phyloP scores from a whole-genome alignment of 495 filamentous ascomycete species.

The Mytilinidion resinicola region DNA sequence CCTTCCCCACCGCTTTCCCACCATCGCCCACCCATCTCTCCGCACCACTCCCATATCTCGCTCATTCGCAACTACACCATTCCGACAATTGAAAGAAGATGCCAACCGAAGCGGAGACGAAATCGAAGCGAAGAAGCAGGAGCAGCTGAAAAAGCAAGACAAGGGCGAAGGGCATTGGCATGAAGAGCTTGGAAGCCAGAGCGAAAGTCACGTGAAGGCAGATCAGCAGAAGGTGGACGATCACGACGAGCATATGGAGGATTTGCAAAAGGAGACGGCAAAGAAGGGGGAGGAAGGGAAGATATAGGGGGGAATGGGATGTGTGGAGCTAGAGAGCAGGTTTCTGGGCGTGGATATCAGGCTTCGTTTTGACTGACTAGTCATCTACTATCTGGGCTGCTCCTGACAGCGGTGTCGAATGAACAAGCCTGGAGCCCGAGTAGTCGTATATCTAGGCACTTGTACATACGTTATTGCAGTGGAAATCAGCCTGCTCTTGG shows the following conservation, averaged over 20 bases:
- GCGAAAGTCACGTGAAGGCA: conserved; percentile 30
- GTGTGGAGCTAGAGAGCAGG: too few relatives aligned
- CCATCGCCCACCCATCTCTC: not conserved
- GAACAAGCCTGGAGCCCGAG: too few relatives aligned
- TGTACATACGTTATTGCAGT: too few relatives aligned
- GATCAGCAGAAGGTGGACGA: conserved; percentile 31
- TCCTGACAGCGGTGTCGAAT: too few relatives aligned
- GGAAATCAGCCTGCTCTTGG: too few relatives aligned
- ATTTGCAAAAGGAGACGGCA: conserved; percentile 33
- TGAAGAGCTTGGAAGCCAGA: conserved; percentile 28
- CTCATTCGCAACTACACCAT: conserved; percentile 1
- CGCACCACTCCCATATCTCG: not conserved
- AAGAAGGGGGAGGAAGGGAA: conserved; percentile 27
- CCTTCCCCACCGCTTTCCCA: not conserved
- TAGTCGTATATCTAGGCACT: too few relatives aligned
- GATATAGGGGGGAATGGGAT: not conserved
- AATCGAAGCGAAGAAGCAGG: conserved; percentile 29
- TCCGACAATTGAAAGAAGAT: conserved; percentile 27
- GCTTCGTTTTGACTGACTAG: too few relatives aligned
- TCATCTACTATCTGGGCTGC: too few relatives aligned
- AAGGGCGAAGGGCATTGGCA: conserved; percentile 33
- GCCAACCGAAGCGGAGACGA: conserved; percentile 25
- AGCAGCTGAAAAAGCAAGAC: conserved; percentile 33
- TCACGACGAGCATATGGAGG: conserved; percentile 31
- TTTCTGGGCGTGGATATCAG: too few relatives aligned